A percentile compares a stretch with the other conserved stretches of the same genome.
Evolutionary conservation across 148 eudicot genomes (phyloP).

Genomic region (Rhododendron williamsianum): DNA sequence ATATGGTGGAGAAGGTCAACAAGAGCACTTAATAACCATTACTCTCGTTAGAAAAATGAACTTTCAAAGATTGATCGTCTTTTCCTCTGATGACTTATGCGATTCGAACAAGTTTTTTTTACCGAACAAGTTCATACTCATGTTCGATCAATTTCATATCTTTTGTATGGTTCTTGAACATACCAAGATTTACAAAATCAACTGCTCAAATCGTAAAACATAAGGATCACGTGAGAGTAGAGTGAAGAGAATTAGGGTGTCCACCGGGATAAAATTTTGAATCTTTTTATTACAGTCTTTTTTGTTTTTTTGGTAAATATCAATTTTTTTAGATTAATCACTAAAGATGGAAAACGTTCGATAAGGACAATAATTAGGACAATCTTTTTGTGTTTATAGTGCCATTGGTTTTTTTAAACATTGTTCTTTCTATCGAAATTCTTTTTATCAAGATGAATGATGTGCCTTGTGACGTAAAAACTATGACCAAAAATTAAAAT

Average conservation of each 20-base stretch:
- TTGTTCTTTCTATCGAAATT: too few species aligned
- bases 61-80: not conserved
- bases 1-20: too few species aligned
- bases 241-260: not conserved
- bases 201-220: not conserved
- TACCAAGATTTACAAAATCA: not conserved
- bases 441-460: not conserved
- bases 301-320: too few species aligned
- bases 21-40: too few species aligned
- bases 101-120: too few species aligned
- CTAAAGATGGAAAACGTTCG: not conserved
- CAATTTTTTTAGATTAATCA: too few species aligned
- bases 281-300: too few species aligned
- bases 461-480: not conserved
- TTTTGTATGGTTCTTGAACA: not conserved
- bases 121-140: not conserved
- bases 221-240: not conserved
- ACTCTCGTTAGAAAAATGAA: too few species aligned
- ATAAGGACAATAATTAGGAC: too few species aligned
- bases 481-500: too few species aligned
- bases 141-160: not conserved
- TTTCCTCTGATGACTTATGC: not conserved
- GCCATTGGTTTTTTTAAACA: too few species aligned
- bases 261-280: not conserved
- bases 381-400: not conserved